Evolutionary conservation across 2,329 filamentous ascomycete genomes (phyloP).

Genomic region (Escovopsis sp.): DNA sequence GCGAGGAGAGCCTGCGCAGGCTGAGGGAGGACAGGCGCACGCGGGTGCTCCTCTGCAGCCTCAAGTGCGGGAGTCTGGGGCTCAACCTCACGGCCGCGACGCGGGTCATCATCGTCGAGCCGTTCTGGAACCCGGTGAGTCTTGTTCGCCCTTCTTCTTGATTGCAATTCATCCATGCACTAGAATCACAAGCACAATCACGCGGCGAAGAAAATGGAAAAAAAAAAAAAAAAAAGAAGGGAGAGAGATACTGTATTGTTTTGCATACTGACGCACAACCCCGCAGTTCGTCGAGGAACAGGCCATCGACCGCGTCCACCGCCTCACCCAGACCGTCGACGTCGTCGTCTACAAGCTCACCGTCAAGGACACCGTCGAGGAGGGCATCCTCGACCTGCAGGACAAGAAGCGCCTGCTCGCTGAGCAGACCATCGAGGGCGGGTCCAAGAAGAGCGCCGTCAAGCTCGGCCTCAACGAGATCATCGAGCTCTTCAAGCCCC

Average conservation of each 20-base stretch:
- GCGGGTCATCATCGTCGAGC: constrained; percentile 86
- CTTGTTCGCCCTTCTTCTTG: not conserved
- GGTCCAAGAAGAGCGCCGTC: constrained; percentile 54
- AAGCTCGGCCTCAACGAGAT: constrained; percentile 92
- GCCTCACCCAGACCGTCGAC: constrained; percentile 91
- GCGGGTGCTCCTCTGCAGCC: constrained; percentile 76
- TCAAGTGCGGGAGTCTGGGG: constrained; percentile 86
- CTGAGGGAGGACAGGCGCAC: constrained; percentile 63
- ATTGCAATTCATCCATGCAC: not conserved
- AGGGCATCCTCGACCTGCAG: constrained; percentile 86
- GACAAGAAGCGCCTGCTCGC: constrained; percentile 86
- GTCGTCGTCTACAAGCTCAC: constrained; percentile 93
- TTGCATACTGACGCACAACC: not conserved
- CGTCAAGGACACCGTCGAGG: constrained; percentile 75
- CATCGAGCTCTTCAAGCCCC: constrained; percentile 67
- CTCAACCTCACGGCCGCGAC: constrained; percentile 90
- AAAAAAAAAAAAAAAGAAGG: not conserved
- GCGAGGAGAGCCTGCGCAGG: constrained; percentile 69
- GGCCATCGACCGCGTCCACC: constrained; percentile 94
- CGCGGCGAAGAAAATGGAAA: too few species aligned
- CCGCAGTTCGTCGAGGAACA: constrained; percentile 91
- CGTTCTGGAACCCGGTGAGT: constrained; percentile 90
- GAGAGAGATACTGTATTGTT: too few species aligned
- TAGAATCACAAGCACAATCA: not conserved
- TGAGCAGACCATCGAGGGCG: constrained; percentile 79